Evolutionary conservation across 257 asterid genomes (phyloP).

Genomic region (Agastache rugosa): DNA sequence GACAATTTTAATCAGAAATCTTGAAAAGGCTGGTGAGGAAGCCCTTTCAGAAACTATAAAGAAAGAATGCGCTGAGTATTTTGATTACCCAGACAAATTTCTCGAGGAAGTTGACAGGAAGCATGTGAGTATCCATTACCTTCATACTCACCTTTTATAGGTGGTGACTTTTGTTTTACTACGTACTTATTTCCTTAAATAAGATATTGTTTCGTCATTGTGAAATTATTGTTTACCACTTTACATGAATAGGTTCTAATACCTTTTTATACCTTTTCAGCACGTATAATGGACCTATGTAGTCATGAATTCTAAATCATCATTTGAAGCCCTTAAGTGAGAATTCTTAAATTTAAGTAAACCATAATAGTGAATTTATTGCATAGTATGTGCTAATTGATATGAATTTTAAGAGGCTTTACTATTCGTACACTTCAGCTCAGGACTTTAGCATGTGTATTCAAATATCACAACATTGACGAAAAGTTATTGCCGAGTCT

Average conservation of each 20-base stretch:
- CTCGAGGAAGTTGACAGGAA: conserved; percentile 57
- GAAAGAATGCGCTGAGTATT: conserved; percentile 62
- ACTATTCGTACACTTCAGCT: neutral
- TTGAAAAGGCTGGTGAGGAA: conserved; percentile 63
- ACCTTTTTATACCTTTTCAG: neutral
- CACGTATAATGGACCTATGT: neutral
- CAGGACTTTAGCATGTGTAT: neutral
- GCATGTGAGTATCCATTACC: conserved; percentile 49
- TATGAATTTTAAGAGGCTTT: neutral
- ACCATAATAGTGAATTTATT: neutral
- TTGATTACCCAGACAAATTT: conserved; percentile 63
- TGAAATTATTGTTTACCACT: neutral
- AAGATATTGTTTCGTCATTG: neutral
- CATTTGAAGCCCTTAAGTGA: neutral
- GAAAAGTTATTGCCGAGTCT: neutral
- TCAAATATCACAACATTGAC: neutral
- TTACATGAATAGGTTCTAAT: neutral
- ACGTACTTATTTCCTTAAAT: neutral
- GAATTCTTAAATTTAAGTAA: neutral
- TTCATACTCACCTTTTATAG: neutral
- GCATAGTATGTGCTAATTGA: neutral
- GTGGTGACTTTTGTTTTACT: neutral
- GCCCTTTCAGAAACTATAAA: conserved; percentile 48
- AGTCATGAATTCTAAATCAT: neutral
- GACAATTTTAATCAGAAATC: conserved; percentile 63